phyloP scores from a whole-genome alignment of 345 rosid species.

The Chamaenerion angustifolium region DNA sequence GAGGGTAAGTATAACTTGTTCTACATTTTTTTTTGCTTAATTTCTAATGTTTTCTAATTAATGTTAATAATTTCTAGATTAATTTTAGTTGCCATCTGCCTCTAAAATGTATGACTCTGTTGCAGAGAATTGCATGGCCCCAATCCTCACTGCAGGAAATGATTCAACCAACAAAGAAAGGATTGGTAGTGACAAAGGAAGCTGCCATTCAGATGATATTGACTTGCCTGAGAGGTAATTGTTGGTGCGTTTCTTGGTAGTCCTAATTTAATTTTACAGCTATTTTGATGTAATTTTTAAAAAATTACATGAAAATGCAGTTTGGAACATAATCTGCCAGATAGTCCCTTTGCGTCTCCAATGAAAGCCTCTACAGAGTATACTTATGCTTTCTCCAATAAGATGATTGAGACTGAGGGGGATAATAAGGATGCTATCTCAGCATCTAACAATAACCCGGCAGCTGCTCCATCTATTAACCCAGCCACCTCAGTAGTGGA shows the following conservation, averaged over 20 bases:
- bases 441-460: conserved; percentile 23
- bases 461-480: conserved; percentile 16
- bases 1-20: conserved; percentile 16
- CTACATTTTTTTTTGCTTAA: background rate
- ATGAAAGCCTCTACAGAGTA: conserved; percentile 18
- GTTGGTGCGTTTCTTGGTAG: too few species aligned
- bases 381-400: conserved; percentile 19
- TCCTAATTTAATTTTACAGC: too few species aligned
- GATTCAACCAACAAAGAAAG: conserved; percentile 20
- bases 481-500: conserved; percentile 30
- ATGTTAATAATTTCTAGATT: too few species aligned
- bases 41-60: too few species aligned
- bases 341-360: conserved; percentile 61
- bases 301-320: conserved; percentile 14
- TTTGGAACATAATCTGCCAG: conserved; percentile 61
- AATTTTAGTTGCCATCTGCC: too few species aligned
- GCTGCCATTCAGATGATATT: conserved; percentile 14
- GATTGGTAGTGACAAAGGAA: conserved; percentile 22
- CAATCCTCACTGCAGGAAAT: conserved; percentile 11
- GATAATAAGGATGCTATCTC: conserved; percentile 21
- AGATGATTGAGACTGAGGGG: conserved; percentile 9
- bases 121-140: conserved; percentile 28
- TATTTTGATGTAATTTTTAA: too few species aligned
- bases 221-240: conserved; percentile 30
- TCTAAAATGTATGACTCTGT: background rate